A percentile compares a stretch with the other conserved stretches of the same genome.
These are phyloP conservation scores for Psilocybe cubensis DNA, from an alignment of 768 basidiomycete genomes.

Conservation along the genomic window DNA sequence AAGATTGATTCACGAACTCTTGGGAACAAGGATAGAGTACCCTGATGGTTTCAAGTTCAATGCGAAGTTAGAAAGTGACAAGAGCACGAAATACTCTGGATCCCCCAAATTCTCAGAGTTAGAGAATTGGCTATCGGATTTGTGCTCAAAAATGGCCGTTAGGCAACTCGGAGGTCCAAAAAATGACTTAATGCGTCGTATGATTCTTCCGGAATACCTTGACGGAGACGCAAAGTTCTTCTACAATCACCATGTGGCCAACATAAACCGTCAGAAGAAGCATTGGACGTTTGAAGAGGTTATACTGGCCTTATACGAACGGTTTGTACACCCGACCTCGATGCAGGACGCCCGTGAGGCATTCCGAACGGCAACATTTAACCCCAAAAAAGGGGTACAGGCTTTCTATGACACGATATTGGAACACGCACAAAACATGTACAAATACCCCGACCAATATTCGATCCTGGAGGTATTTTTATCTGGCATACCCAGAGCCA, in stretches of 20 bases:
- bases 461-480: neutral
- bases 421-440: neutral
- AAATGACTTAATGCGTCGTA: neutral
- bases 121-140: neutral
- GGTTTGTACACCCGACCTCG: neutral
- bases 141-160: neutral
- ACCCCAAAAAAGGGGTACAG: neutral
- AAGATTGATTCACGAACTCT: neutral
- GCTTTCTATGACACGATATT: constrained; percentile 1
- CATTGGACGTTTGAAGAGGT: neutral
- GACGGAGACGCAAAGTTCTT: neutral
- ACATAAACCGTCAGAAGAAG: neutral
- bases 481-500: constrained; percentile 2
- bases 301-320: neutral
- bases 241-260: neutral
- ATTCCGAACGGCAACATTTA: neutral
- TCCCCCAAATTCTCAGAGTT: neutral
- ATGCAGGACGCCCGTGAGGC: constrained; percentile 2
- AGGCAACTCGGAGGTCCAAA: neutral
- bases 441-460: neutral
- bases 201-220: neutral
- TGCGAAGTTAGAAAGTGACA: neutral
- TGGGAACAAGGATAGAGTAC: neutral
- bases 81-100: neutral
- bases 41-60: neutral